Conservation (phyloP, 2,329 filamentous ascomycete genomes). For the Aureobasidium sp. region DNA sequence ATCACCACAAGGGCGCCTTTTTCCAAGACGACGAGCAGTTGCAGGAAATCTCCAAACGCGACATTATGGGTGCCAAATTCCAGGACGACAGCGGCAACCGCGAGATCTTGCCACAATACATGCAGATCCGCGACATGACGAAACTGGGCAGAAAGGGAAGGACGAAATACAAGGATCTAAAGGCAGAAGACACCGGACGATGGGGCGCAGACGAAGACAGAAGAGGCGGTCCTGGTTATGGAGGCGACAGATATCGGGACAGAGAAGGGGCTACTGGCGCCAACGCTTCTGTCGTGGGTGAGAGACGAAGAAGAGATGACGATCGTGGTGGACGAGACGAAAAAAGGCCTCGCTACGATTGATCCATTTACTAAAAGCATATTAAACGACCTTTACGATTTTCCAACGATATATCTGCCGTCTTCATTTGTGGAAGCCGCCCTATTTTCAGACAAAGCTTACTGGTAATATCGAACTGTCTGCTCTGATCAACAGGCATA, state of each 20-base stretch:
- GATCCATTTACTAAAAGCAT: neutral
- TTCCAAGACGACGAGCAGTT: slow-evolving; percentile 64
- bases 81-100: slow-evolving; percentile 77
- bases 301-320: slow-evolving; percentile 44
- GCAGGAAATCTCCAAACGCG: slow-evolving; percentile 63
- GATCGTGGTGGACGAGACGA: slow-evolving; percentile 36
- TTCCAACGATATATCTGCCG: no score
- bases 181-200: slow-evolving; percentile 79
- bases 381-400: neutral
- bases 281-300: slow-evolving; percentile 64
- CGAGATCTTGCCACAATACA: slow-evolving; percentile 77
- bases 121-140: slow-evolving; percentile 90
- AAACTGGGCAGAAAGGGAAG: slow-evolving; percentile 88
- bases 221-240: slow-evolving; percentile 38
- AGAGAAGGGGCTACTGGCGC: slow-evolving; percentile 54
- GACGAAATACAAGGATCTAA: slow-evolving; percentile 83
- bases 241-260: slow-evolving; percentile 58
- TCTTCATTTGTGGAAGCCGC: no score
- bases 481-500: no score
- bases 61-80: slow-evolving; percentile 79
- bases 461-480: no score
- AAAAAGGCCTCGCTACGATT: slow-evolving; percentile 38
- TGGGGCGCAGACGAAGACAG: slow-evolving; percentile 62
- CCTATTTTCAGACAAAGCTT: no score
- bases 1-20: slow-evolving; percentile 95